Conservation (phyloP, 1,139 yeast genomes). For the Suhomyces bokatorum region DNA sequence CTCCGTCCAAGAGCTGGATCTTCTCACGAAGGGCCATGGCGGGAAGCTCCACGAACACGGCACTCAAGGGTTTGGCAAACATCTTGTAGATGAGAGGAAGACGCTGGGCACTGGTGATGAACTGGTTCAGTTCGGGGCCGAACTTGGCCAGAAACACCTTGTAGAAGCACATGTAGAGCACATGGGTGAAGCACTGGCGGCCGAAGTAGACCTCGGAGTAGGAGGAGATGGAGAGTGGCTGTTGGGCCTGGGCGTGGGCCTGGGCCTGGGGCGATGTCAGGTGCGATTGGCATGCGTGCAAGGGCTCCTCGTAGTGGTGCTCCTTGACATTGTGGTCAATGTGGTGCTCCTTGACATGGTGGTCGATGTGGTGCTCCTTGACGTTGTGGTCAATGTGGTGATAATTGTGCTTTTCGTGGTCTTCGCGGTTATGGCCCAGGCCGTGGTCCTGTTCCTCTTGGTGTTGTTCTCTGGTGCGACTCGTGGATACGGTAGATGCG, state of each 20-base stretch:
- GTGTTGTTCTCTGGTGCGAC: no score
- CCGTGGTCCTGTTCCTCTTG: no score
- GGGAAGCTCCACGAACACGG: conserved; percentile 6
- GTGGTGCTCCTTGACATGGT: no score
- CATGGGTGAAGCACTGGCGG: conserved; percentile 4
- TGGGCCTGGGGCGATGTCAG: not conserved
- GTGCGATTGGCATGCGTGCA: not conserved
- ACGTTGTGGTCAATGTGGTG: no score
- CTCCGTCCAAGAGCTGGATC: conserved; percentile 5
- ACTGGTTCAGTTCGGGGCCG: conserved; percentile 1
- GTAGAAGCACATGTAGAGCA: not conserved
- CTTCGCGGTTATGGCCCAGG: no score
- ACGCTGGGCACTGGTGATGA: not conserved
- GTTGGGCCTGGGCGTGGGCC: no score
- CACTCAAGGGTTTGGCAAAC: conserved; percentile 5
- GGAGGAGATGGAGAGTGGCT: not conserved
- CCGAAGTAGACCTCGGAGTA: conserved; percentile 4
- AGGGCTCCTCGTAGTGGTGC: not conserved
- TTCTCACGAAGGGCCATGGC: conserved; percentile 3
- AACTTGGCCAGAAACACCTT: not conserved
- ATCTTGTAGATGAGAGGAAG: conserved; percentile 1
- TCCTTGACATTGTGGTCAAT: not conserved
- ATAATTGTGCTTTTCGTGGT: no score
- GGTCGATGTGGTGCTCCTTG: no score
- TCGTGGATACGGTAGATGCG: no score